phyloP scores from a whole-genome alignment of 148 eudicot species.

The Euryodendron excelsum region DNA sequence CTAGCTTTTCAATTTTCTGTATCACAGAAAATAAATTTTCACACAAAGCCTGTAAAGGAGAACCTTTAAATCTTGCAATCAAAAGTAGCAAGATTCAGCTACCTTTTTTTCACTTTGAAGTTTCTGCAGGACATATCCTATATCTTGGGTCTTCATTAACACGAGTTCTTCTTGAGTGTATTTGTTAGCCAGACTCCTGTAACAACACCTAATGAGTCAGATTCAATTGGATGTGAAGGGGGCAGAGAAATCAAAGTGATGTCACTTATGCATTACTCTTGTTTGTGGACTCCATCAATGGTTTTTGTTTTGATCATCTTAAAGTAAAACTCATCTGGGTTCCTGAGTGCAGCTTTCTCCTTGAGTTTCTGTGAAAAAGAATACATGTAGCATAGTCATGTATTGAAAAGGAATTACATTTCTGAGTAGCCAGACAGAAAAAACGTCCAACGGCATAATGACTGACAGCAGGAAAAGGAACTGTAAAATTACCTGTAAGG shows the following conservation, averaged over 20 bases:
- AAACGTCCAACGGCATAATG: neutral
- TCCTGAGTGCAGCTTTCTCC: constrained; percentile 72
- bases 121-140: constrained; percentile 73
- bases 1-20: constrained; percentile 81
- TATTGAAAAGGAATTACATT: neutral
- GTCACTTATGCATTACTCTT: constrained; percentile 36
- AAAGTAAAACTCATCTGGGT: constrained; percentile 83
- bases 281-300: constrained; percentile 70
- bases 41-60: neutral
- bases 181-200: constrained; percentile 67
- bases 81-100: neutral
- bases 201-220: constrained; percentile 16
- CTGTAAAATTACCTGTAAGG: constrained; percentile 43
- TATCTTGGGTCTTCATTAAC: constrained; percentile 85
- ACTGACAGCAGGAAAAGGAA: neutral
- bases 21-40: constrained; percentile 8
- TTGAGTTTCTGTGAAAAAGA: constrained; percentile 57
- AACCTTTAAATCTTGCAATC: constrained; percentile 1
- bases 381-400: neutral
- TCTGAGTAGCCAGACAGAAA: neutral
- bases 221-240: neutral
- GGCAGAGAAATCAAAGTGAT: neutral
- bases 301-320: constrained; percentile 67
- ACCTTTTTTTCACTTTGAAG: constrained; percentile 85
- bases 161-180: constrained; percentile 68